Evolutionary conservation across 768 basidiomycete species (phyloP).

Genomic region (Pulveroboletus sp.): DNA sequence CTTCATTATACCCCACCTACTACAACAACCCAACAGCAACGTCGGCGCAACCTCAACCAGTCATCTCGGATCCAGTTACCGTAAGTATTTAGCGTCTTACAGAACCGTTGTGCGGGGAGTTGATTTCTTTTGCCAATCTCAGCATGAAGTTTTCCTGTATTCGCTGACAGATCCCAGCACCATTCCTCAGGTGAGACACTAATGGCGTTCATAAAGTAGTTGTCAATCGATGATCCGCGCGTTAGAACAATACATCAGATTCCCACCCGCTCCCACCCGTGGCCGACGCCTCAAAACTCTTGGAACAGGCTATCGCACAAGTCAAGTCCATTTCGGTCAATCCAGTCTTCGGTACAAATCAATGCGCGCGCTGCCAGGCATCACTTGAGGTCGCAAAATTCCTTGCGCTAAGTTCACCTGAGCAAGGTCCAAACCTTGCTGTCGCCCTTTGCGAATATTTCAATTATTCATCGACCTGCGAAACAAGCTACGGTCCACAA

Average conservation of each 20-base stretch:
- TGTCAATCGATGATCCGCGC: neutral
- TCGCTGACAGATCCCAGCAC: conserved; percentile 59
- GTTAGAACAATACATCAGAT: conserved; percentile 52
- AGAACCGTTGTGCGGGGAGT: neutral
- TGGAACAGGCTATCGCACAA: conserved; percentile 52
- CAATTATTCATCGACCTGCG: conserved; percentile 50
- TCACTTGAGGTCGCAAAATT: conserved; percentile 62
- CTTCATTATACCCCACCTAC: conserved; percentile 58
- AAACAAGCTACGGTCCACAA: conserved; percentile 41
- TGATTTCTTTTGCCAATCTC: conserved; percentile 6
- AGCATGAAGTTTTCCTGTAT: conserved; percentile 58
- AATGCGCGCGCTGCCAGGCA: conserved; percentile 59
- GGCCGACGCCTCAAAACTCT: conserved; percentile 43
- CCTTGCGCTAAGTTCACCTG: conserved; percentile 58
- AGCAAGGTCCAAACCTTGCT: conserved; percentile 52
- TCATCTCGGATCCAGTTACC: conserved; percentile 67
- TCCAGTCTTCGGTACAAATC: conserved; percentile 48
- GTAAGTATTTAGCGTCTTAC: conserved; percentile 32
- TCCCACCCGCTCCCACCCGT: conserved; percentile 62
- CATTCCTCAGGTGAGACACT: conserved; percentile 43
- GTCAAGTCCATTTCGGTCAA: conserved; percentile 52
- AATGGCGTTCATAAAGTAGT: neutral
- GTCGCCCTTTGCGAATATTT: conserved; percentile 60
- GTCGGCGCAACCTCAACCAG: conserved; percentile 69
- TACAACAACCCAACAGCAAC: conserved; percentile 74